Evolutionary conservation across 208 protist species (phyloP), one percentile per base, ranked within the genome.

Genomic region (Wallacemonas collosoma): DNA sequence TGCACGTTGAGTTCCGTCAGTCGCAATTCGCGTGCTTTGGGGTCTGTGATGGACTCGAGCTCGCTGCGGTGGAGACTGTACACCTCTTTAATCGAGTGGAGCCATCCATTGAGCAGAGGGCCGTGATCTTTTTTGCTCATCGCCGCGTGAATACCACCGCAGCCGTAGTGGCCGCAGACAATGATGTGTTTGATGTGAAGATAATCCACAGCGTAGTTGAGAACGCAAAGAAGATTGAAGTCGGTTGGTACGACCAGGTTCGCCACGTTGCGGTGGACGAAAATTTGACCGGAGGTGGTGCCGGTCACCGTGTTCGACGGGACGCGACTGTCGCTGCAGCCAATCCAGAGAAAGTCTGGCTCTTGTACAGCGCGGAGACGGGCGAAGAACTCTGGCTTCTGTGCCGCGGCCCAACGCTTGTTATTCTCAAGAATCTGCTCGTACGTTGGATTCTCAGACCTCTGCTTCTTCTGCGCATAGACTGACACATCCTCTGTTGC

Each of bases 221-320:
- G 47, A 2, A 90, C 91, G 1, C 87, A 90, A 3, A 95, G 82
- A 15, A 82, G 67, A 78, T 97, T 97, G 15, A 95, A 58, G 73
- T 97, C 92, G 1, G 88, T 89, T 61, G 88, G 81, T 3, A 70
- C 50, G 12, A 93, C 87, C 1, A 97, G 80, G 64, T 97, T 97
- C 41, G 88, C 95, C 9, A 98, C 81, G 73, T 97, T 98, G 54
- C 95, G 81, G 75, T 97, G 91, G 38, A 97, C 91, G 76, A 98
- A 98, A 17, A 96, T 73, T 57, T 96, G 80, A 55, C 92, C 95
- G 17, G 85, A 80, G 6, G 76, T 72, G 2, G 90, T 80, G 26
- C 85, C 86, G 41, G 89, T 84, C 9, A 97, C 67, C 44, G 81
- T 68, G 72, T 89, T 90, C 2, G 91, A 80, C 11, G 76, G 74